phyloP scores from a whole-genome alignment of 495 filamentous ascomycete species.

The Tuber brumale region DNA sequence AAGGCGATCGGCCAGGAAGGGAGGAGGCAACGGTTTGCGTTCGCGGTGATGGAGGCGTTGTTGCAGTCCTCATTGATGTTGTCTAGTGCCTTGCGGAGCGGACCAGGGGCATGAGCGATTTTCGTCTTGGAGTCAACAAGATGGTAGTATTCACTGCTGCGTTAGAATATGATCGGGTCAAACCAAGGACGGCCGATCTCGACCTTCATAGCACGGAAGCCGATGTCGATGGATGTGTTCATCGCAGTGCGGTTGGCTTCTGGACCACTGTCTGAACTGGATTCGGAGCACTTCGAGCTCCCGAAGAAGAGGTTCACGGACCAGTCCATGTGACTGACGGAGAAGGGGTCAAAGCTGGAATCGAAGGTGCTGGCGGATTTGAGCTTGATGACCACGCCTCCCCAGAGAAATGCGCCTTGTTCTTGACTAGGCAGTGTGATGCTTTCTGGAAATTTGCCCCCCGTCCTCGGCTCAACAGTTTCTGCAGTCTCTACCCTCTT shows the following conservation, averaged over 20 bases:
- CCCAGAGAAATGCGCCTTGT: neutral
- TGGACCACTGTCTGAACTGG: neutral
- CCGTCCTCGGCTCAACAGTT: neutral
- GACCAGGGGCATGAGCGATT: neutral
- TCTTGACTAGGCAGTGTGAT: neutral
- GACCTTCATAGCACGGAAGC: neutral
- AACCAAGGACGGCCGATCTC: neutral
- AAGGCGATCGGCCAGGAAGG: neutral
- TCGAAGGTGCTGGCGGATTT: neutral
- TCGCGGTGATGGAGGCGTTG: neutral
- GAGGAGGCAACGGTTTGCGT: neutral
- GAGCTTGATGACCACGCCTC: neutral
- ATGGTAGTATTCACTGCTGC: neutral
- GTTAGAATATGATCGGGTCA: neutral
- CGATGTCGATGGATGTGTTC: neutral
- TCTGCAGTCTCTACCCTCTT: neutral
- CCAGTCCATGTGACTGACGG: neutral
- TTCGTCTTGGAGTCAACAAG: neutral
- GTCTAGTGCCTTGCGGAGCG: neutral
- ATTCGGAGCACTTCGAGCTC: neutral
- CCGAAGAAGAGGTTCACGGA: neutral
- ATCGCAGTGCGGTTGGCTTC: neutral
- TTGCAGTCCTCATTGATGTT: neutral
- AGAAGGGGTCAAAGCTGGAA: neutral
- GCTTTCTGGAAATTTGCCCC: neutral